Percentiles rank a stretch among this genome's conserved stretches.
Evolutionary conservation across 164 flowering plant genomes (phyloP).

Genomic region (Macadamia integrifolia): DNA sequence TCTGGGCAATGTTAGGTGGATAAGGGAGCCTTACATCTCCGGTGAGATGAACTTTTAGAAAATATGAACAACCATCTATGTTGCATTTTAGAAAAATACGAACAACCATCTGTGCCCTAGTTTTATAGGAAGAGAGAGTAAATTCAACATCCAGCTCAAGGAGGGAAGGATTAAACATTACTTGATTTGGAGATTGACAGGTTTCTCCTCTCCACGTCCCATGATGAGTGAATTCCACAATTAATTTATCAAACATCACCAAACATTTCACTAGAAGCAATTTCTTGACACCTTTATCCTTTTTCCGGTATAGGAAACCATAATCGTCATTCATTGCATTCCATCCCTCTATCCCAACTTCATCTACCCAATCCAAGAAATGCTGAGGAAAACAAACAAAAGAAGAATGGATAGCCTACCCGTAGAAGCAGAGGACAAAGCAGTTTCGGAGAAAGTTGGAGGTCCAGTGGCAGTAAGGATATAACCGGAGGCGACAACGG

Average conservation of each 20-base stretch:
- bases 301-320: conserved; percentile 45
- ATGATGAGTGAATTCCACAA: conserved; percentile 44
- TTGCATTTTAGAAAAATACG: no score
- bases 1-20: no score
- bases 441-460: conserved; percentile 35
- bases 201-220: conserved; percentile 26
- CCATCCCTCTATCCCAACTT: conserved; percentile 62
- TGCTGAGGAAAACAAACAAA: neutral
- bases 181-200: conserved; percentile 51
- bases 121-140: neutral
- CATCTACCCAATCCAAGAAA: conserved; percentile 29
- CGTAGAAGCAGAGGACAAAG: conserved; percentile 34
- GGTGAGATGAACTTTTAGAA: no score
- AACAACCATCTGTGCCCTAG: no score
- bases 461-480: conserved; percentile 49
- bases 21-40: no score
- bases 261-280: conserved; percentile 49
- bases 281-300: conserved; percentile 36
- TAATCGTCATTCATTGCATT: conserved; percentile 50
- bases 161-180: conserved; percentile 10
- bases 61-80: no score
- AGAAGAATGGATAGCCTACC: conserved; percentile 18
- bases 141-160: neutral
- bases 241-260: conserved; percentile 39
- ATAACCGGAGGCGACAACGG: conserved; percentile 50